Evolutionary conservation across 257 asterid species (phyloP), one percentile per base, ranked within the genome.

Genomic region (Solanum phureja): DNA sequence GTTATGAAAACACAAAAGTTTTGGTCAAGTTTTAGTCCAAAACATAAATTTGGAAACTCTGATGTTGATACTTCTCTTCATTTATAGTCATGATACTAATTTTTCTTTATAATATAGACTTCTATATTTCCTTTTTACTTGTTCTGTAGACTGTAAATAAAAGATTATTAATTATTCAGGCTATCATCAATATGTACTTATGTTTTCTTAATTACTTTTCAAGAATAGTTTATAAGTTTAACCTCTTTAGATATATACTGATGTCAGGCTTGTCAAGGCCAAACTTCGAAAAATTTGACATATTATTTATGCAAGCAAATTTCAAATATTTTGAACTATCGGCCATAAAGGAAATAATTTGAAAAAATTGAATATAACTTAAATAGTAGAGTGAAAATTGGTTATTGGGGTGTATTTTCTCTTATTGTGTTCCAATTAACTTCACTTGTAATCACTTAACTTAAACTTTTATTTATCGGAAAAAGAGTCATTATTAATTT

Each of bases 41-140:
- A 40, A 2, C 64, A 24, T 76, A 87, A 60, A 77, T 52, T 87
- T 40, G 62, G 83, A 19, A 52, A 76, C 74, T 64, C 46, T 35
- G 76, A 87, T 24, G 64, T 87, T 56, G 88, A 87, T 87, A 87
- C 88, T 5, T 87, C 88, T 56, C 88, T 87, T 35, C 88, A 58
- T 87, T 64, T 87, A 42, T 76, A 76, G 87, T 52, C 64, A 19
- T 64, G 18, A 64, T 66, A 68, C 31, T 24, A 44, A 19, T 40
- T 40, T 40, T 40, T 85, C 12, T 79, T 18, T 68, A 27, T 27
- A 37, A 21, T 19, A 42, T 77, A 64, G 33, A 18, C 35, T 68
- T 66, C 8, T 68, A 31, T 49, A 76, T 82, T 82, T 49, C 35
- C 24, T 49, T 49, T 46, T 46, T 29, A 49, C 69, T 31, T 82